Evolutionary conservation across 257 asterid species (phyloP), one percentile per base, ranked within the genome.

Genomic region (Solanum clarkiae): DNA sequence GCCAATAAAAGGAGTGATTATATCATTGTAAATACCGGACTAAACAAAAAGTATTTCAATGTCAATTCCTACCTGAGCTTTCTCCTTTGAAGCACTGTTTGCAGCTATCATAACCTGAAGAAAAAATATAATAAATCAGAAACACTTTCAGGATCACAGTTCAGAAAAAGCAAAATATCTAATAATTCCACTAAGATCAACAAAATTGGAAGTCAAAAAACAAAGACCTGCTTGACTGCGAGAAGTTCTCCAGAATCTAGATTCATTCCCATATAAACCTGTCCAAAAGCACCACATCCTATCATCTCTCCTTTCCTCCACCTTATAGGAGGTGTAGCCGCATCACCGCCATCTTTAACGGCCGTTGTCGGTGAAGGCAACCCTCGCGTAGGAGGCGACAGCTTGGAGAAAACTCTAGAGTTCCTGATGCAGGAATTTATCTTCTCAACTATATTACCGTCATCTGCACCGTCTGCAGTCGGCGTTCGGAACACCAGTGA

Each of bases 201-300:
- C 18, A 79, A 75, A 75, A 53, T 49, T 47, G 18, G 5, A 47
- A 74, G 59, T 74, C 17, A 53, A 16, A 54, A 71, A 70, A 81
- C 47, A 84, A 74, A 51, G 8, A 93, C 98, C 99, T 95, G 98
- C 87, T 95, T 95, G 65, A 96, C 97, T 22, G 99, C 99, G 60
- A 96, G 91, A 86, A 96, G 85, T 89, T 96, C 98, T 15, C 99
- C 99, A 2, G 98, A 96, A 88, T 95, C 98, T 71, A 95, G 92
- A 90, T 95, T 94, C 99, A 95, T 95, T 87, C 99, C 99, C 99
- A 96, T 96, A 89, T 92, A 92, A 65, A 96, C 99, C 91, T 98
- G 93, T 32, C 99, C 99, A 88, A 96, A 96, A 60, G 99, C 99
- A 60, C 99, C 99, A 70, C 97, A 92, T 2, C 99, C 99, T 74